Conservation (phyloP, 805 yeast species). For the Metschnikowia arizonensis region DNA sequence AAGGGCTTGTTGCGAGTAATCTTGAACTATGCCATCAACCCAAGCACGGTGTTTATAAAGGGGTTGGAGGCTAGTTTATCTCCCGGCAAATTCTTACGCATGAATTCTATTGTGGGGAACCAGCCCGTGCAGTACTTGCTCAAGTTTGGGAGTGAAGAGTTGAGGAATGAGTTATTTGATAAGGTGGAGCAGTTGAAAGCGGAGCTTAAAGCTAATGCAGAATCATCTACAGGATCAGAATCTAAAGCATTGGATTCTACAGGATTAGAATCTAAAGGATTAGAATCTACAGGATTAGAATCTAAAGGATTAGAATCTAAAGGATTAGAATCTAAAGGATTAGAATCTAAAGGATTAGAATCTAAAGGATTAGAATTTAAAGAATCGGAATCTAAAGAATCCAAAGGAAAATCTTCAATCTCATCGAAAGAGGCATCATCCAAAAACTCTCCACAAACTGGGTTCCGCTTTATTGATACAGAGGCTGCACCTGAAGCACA, state of each 20-base stretch:
- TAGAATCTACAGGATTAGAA: too few relatives aligned
- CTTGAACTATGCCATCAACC: conserved; percentile 64
- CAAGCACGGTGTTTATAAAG: conserved; percentile 58
- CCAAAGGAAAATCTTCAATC: too few relatives aligned
- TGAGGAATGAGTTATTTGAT: conserved; percentile 56
- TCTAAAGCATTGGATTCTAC: too few relatives aligned
- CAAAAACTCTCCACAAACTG: conserved; percentile 2
- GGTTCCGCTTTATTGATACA: conserved; percentile 8
- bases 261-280: neutral
- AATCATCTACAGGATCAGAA: neutral
- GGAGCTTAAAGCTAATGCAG: conserved; percentile 6
- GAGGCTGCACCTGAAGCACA: neutral
- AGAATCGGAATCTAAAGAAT: neutral
- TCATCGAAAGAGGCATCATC: neutral
- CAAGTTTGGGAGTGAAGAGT: conserved; percentile 59
- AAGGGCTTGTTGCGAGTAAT: conserved; percentile 81
- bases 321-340: neutral
- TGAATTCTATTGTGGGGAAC: conserved; percentile 63
- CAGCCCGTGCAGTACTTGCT: conserved; percentile 81
- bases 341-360: too few relatives aligned
- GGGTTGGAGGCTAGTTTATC: conserved; percentile 86
- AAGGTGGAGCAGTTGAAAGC: conserved; percentile 38
- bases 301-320: neutral
- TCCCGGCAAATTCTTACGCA: conserved; percentile 78
- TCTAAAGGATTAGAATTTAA: neutral